Conservation (phyloP, 2,329 filamentous ascomycete genomes). For the Verticillium nonalfalfae region DNA sequence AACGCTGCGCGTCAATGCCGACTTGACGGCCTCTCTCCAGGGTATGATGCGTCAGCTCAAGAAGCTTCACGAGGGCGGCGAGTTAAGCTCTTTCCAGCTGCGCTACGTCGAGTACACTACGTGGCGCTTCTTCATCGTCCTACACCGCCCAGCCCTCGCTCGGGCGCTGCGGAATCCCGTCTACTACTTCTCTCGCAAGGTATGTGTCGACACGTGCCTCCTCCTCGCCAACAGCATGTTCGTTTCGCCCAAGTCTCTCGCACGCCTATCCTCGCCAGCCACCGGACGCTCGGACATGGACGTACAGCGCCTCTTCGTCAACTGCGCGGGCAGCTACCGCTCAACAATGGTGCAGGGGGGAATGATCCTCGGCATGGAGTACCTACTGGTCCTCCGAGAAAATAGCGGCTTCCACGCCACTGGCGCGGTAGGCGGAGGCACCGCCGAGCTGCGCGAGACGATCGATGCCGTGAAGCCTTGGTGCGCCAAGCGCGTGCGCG, state of each 20-base stretch:
- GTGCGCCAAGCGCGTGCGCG: conserved; percentile 25
- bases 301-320: conserved; percentile 30
- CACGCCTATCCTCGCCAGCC: conserved; percentile 4
- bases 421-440: conserved; percentile 20
- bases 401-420: conserved; percentile 21
- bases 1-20: conserved; percentile 36
- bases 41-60: conserved; percentile 25
- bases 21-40: conserved; percentile 32
- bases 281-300: conserved; percentile 12
- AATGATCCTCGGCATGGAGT: conserved; percentile 37
- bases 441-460: conserved; percentile 22
- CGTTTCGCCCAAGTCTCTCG: conserved; percentile 7
- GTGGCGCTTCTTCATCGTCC: conserved; percentile 41
- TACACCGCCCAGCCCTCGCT: conserved; percentile 45
- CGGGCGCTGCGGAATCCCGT: conserved; percentile 36
- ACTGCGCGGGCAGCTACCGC: conserved; percentile 34
- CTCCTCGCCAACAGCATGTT: conserved; percentile 15
- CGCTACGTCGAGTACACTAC: conserved; percentile 34
- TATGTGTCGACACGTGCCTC: conserved; percentile 34
- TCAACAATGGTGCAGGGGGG: conserved; percentile 30
- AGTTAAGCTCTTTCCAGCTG: conserved; percentile 30
- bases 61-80: conserved; percentile 5
- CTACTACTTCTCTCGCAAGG: conserved; percentile 48
- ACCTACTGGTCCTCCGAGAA: conserved; percentile 37
- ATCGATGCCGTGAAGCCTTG: conserved; percentile 21